A percentile compares a stretch with the other conserved stretches of the same genome.
phyloP scores from a whole-genome alignment of 352 stramenopile genomes.

The Pythium brachiatum region DNA sequence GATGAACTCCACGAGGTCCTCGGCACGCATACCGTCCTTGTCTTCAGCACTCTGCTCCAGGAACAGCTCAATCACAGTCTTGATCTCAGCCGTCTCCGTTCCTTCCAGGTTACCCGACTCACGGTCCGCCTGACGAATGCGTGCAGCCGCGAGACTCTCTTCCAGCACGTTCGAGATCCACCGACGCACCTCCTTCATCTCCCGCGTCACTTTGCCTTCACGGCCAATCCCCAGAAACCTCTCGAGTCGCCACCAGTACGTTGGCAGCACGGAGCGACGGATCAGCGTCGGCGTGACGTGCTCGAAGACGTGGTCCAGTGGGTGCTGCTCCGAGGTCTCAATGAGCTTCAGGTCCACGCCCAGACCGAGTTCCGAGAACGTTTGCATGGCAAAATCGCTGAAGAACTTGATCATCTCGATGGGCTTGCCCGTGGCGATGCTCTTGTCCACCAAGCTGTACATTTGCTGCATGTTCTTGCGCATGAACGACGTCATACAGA shows the following conservation, averaged over 20 bases:
- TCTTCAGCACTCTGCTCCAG: slow-evolving; percentile 18
- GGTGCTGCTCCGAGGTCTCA: slow-evolving; percentile 27
- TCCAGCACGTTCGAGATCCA: slow-evolving; percentile 25
- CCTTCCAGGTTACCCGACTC: neutral
- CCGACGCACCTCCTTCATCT: slow-evolving; percentile 30
- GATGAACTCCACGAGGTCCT: slow-evolving; percentile 65
- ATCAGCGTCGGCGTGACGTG: slow-evolving; percentile 31
- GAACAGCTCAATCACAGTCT: slow-evolving; percentile 22
- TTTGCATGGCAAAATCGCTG: slow-evolving; percentile 46
- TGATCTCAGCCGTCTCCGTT: neutral
- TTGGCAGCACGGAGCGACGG: slow-evolving; percentile 42
- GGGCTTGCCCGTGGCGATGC: neutral
- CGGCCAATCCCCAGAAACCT: slow-evolving; percentile 35
- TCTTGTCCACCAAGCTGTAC: slow-evolving; percentile 10
- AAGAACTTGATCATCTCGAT: slow-evolving; percentile 33
- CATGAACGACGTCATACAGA: slow-evolving; percentile 19
- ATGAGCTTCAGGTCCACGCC: slow-evolving; percentile 44
- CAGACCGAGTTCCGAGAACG: slow-evolving; percentile 52
- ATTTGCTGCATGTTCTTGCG: slow-evolving; percentile 15
- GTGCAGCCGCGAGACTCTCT: neutral
- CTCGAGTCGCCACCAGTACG: slow-evolving; percentile 57
- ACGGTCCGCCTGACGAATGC: slow-evolving; percentile 30
- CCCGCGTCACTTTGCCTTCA: slow-evolving; percentile 33
- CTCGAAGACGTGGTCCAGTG: slow-evolving; percentile 45
- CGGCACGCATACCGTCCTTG: slow-evolving; percentile 29